Percentiles rank a stretch among this genome's conserved stretches.
Conservation (phyloP, 129 eudicot genomes). For the Escallonia herrerae region DNA sequence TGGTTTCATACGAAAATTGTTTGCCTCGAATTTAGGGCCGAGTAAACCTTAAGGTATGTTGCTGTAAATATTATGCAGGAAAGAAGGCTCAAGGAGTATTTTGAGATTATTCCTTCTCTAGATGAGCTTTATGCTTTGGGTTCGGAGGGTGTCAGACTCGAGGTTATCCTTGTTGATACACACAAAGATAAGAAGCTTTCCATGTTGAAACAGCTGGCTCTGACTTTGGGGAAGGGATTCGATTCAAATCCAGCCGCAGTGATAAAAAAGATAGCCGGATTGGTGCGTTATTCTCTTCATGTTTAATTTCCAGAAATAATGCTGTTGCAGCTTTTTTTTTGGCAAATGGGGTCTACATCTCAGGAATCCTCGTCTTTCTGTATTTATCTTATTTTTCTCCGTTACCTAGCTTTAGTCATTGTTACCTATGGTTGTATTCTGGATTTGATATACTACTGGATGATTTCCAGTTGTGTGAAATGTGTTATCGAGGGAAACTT, state of each 20-base stretch:
- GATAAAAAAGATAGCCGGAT: conserved; percentile 66
- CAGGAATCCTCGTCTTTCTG: background rate
- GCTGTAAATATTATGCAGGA: conserved; percentile 35
- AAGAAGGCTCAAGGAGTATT: conserved; percentile 77
- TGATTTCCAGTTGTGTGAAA: too few species aligned
- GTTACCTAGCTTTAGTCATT: background rate
- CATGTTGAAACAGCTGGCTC: conserved; percentile 74
- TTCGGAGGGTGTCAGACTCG: conserved; percentile 51
- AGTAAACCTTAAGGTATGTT: background rate
- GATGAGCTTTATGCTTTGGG: conserved; percentile 63
- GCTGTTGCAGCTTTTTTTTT: background rate
- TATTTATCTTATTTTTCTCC: background rate
- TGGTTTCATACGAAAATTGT: background rate
- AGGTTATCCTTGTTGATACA: conserved; percentile 58
- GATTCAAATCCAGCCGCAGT: conserved; percentile 50
- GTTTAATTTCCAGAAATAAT: background rate
- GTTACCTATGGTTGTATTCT: background rate
- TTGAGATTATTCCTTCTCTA: conserved; percentile 60
- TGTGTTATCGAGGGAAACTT: too few species aligned
- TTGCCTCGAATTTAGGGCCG: background rate
- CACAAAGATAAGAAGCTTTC: conserved; percentile 75
- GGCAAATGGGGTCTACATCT: background rate
- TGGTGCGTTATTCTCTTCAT: conserved; percentile 35
- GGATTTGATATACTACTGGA: too few species aligned
- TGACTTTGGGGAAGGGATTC: conserved; percentile 61